Evolutionary conservation across 164 flowering plant species (phyloP).

Genomic region (Vitis riparia): DNA sequence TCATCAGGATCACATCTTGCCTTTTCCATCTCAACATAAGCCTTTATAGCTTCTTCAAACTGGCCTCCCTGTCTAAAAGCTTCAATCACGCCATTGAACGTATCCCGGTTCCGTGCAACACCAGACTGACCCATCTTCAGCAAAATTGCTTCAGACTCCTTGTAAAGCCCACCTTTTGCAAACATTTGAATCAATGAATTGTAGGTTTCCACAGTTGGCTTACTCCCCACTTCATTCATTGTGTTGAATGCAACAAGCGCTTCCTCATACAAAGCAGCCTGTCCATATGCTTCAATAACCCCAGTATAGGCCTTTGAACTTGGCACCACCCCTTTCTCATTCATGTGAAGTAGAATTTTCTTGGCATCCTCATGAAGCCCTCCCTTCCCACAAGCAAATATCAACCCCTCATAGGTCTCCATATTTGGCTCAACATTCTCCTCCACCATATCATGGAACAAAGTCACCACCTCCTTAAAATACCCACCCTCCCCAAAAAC

Average conservation of each 20-base stretch:
- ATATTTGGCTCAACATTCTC: conserved; percentile 93
- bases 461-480: conserved; percentile 93
- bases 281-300: conserved; percentile 89
- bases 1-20: conserved; percentile 80
- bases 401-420: conserved; percentile 90
- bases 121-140: conserved; percentile 66
- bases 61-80: conserved; percentile 83
- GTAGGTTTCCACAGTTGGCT: conserved; percentile 70
- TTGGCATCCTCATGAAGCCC: conserved; percentile 88
- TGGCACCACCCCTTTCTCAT: conserved; percentile 65
- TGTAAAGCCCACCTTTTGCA: conserved; percentile 83
- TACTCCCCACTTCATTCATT: conserved; percentile 86
- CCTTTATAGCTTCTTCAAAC: conserved; percentile 80
- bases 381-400: conserved; percentile 93
- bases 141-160: conserved; percentile 67
- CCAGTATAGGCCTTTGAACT: conserved; percentile 87
- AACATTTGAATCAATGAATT: conserved; percentile 66
- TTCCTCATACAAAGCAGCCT: conserved; percentile 90
- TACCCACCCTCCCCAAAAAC: conserved; percentile 97
- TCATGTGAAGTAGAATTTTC: conserved; percentile 69
- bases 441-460: conserved; percentile 96
- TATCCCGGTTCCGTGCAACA: conserved; percentile 46
- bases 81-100: conserved; percentile 84
- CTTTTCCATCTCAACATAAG: conserved; percentile 87
- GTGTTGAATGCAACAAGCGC: conserved; percentile 88